Evolutionary conservation across 2,329 filamentous ascomycete genomes (phyloP).

Genomic region (Rhynchosporium graminicola): DNA sequence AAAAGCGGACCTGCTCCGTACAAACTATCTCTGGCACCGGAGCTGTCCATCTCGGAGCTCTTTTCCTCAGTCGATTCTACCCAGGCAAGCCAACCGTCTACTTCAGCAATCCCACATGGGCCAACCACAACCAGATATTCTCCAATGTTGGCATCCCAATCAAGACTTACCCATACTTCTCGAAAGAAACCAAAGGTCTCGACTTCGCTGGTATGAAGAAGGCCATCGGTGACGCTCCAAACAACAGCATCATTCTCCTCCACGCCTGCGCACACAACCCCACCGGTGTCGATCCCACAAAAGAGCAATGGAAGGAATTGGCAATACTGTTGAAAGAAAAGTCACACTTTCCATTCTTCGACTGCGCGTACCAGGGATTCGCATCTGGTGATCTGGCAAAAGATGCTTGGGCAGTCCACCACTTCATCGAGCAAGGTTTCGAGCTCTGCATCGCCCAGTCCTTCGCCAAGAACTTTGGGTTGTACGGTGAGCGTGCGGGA

Average conservation of each 20-base stretch:
- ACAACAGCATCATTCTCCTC: slow-evolving; percentile 82
- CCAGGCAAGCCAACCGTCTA: slow-evolving; percentile 74
- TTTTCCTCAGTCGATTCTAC: slow-evolving; percentile 95
- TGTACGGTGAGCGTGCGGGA: slow-evolving; percentile 94
- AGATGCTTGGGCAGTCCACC: slow-evolving; percentile 89
- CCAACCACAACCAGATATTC: slow-evolving; percentile 99
- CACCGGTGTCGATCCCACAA: slow-evolving; percentile 91
- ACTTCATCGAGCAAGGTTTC: slow-evolving; percentile 92
- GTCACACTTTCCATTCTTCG: slow-evolving; percentile 96
- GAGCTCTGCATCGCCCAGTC: slow-evolving; percentile 87
- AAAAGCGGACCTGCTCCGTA: slow-evolving; percentile 78
- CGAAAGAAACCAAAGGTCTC: slow-evolving; percentile 81
- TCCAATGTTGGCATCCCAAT: slow-evolving; percentile 79
- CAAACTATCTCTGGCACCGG: slow-evolving; percentile 98
- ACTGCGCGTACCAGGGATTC: slow-evolving; percentile 97
- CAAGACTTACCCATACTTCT: slow-evolving; percentile 92
- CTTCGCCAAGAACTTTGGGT: slow-evolving; percentile 97
- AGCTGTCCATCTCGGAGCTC: slow-evolving; percentile 86
- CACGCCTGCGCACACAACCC: slow-evolving; percentile 98
- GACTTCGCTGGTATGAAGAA: slow-evolving; percentile 88
- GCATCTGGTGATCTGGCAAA: slow-evolving; percentile 84
- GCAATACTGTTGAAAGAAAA: slow-evolving; percentile 74
- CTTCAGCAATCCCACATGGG: slow-evolving; percentile 95
- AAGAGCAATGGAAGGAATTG: slow-evolving; percentile 92
- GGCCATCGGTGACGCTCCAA: slow-evolving; percentile 68